Evolutionary conservation across 2,329 filamentous ascomycete species (phyloP), one percentile per base, ranked within the genome.

Genomic region (Paecilomyces sp.): DNA sequence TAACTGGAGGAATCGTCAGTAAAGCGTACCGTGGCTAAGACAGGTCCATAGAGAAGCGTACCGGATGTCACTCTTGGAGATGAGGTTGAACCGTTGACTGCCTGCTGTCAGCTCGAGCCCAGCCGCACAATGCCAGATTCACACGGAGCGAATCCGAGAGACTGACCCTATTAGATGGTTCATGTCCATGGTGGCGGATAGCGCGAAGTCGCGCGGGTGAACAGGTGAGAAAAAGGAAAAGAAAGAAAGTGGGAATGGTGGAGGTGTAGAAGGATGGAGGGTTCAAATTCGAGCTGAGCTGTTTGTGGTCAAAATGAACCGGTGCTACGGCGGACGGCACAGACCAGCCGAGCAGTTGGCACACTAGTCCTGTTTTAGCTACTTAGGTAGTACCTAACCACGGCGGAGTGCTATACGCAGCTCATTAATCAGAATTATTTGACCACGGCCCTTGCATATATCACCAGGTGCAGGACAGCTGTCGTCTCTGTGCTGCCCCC

Each of bases 1-100:
- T 97, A 97, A 78, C 92, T 97, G 71, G 61, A 62, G 58, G 60
- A 59, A 62, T 57, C 63, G 75, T 79, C 64, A 79, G 76, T 66
- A 57, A 65, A 3, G 25, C 24, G 50, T 54, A 22, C 25, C 28
- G 47, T 3, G 28, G 25, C n/a, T 12, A 41, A 55, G 41, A 41
- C 7, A 50, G 15, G 24, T 24, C n/a, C 55, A 60, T 62, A 59
- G 51, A 41, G 60, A 58, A 64, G 78, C 87, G 72, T 83, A 96
- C 90, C 92, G 90, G 79, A 97, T 96, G 80, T 96, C 92, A 78
- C 91, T 96, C 82, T 93, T 95, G 63, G 92, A 97, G 78, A 97
- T 94, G 80, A 97, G 86, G 64, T 92, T 96, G 82, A 97, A 97
- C 76, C 90, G 89, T 79, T 92, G 90, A 79, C 91, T 92, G 77